These are phyloP conservation scores for Pyrenochaeta sp. DNA, from an alignment of 2,329 filamentous ascomycete genomes.

Conservation along the genomic window DNA sequence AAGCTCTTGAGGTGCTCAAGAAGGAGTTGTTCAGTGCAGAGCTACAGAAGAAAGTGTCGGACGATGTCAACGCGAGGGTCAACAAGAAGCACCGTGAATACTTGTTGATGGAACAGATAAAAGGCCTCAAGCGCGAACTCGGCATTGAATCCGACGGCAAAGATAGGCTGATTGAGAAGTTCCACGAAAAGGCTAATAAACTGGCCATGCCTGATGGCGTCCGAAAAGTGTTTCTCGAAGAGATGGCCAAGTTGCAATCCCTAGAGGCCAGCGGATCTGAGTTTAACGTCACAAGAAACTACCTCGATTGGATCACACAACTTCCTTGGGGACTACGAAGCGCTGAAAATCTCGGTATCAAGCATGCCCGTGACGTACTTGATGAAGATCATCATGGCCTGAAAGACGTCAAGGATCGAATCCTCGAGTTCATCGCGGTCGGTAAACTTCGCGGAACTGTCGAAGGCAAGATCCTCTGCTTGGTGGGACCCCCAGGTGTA, in stretches of 20 bases:
- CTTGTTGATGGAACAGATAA: constrained; percentile 99
- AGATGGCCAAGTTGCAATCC: constrained; percentile 95
- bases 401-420: constrained; percentile 98
- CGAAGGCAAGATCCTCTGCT: constrained; percentile 97
- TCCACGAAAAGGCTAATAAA: constrained; percentile 92
- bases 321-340: constrained; percentile 97
- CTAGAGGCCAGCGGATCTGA: constrained; percentile 95
- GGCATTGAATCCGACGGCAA: constrained; percentile 98
- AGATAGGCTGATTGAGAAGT: constrained; percentile 96
- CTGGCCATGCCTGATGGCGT: constrained; percentile 97
- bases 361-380: constrained; percentile 86
- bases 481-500: constrained; percentile 95
- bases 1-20: constrained; percentile 90
- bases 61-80: constrained; percentile 97
- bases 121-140: constrained; percentile 92
- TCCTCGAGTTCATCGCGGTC: constrained; percentile 97
- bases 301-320: constrained; percentile 97
- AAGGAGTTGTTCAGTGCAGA: constrained; percentile 99
- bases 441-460: constrained; percentile 96
- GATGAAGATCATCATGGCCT: constrained; percentile 97
- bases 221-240: constrained; percentile 97
- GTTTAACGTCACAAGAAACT: constrained; percentile 98
- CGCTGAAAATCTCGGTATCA: constrained; percentile 94
- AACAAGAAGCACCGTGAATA: constrained; percentile 97
- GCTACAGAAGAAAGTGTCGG: constrained; percentile 94